phyloP scores from a whole-genome alignment of 106 monocot species.

The Dioscorea dumetorum region DNA sequence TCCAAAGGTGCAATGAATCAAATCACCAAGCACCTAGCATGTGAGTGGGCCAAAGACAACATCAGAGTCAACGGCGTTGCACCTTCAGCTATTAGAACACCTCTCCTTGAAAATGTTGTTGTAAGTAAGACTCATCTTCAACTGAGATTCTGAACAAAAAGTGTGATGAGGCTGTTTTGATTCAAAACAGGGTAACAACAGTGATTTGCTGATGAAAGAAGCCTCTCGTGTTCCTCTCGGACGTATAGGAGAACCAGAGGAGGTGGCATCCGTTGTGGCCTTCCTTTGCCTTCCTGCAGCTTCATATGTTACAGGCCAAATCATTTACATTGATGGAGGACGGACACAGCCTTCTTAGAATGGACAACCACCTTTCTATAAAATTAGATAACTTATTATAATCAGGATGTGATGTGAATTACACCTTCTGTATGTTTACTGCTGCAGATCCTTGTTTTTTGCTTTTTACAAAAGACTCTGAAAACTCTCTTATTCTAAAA shows the following conservation, averaged over 20 bases:
- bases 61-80: constrained; percentile 33
- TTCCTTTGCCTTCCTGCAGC: constrained; percentile 10
- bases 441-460: too few relatives aligned
- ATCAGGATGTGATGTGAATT: too few relatives aligned
- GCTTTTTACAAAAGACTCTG: too few relatives aligned
- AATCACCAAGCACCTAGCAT: constrained; percentile 25
- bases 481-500: too few relatives aligned
- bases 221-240: constrained; percentile 2
- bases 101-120: background rate
- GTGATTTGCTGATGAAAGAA: background rate
- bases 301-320: constrained; percentile 8
- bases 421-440: too few relatives aligned
- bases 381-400: too few relatives aligned
- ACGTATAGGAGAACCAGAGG: constrained; percentile 4
- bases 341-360: background rate
- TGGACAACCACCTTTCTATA: too few relatives aligned
- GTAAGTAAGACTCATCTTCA: background rate
- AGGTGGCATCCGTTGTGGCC: constrained; percentile 6
- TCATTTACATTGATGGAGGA: constrained; percentile 8
- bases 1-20: constrained; percentile 36
- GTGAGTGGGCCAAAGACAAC: constrained; percentile 33
- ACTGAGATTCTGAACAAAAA: background rate
- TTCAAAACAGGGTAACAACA: background rate
- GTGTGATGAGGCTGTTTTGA: background rate
- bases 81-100: constrained; percentile 20